Evolutionary conservation across 163 green algal genomes (phyloP).

Genomic region (Coccomyxa subellipsoidea): DNA sequence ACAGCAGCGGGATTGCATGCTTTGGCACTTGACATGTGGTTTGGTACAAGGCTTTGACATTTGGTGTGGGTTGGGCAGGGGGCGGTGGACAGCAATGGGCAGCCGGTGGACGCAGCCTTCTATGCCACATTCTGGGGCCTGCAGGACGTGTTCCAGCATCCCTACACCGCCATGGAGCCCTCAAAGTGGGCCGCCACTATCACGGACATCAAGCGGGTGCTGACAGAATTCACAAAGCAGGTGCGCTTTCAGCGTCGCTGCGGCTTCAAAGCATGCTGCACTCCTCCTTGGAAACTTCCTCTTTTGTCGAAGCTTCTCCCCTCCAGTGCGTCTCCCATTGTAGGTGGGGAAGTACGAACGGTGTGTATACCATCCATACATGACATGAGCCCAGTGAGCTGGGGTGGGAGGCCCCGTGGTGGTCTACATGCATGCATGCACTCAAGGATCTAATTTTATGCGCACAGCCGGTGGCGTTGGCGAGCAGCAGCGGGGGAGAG

Average conservation of each 20-base stretch:
- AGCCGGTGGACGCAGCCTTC: conserved; percentile 59
- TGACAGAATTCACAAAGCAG: conserved; percentile 29
- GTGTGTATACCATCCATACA: too few relatives aligned
- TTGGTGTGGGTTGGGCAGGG: conserved; percentile 23
- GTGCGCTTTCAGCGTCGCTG: background rate
- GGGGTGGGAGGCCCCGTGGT: too few relatives aligned
- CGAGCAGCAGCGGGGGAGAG: conserved; percentile 11
- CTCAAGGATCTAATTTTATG: too few relatives aligned
- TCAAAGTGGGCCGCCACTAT: conserved; percentile 35
- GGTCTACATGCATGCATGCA: too few relatives aligned
- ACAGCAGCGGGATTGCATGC: too few relatives aligned
- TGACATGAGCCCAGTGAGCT: too few relatives aligned
- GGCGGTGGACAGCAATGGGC: conserved; percentile 54
- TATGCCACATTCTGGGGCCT: conserved; percentile 74
- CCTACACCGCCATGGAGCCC: conserved; percentile 31
- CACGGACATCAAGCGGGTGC: conserved; percentile 10
- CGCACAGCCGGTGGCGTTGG: background rate
- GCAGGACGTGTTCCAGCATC: conserved; percentile 59
- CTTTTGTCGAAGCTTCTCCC: too few relatives aligned
- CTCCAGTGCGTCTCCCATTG: too few relatives aligned
- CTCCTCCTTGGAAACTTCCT: too few relatives aligned
- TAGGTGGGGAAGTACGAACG: too few relatives aligned
- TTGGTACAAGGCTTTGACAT: too few relatives aligned
- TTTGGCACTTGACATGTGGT: too few relatives aligned
- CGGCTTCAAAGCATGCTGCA: background rate